Evolutionary conservation across 345 rosid genomes (phyloP), one percentile per base, ranked within the genome.

Genomic region (Cardiospermum halicacabum): DNA sequence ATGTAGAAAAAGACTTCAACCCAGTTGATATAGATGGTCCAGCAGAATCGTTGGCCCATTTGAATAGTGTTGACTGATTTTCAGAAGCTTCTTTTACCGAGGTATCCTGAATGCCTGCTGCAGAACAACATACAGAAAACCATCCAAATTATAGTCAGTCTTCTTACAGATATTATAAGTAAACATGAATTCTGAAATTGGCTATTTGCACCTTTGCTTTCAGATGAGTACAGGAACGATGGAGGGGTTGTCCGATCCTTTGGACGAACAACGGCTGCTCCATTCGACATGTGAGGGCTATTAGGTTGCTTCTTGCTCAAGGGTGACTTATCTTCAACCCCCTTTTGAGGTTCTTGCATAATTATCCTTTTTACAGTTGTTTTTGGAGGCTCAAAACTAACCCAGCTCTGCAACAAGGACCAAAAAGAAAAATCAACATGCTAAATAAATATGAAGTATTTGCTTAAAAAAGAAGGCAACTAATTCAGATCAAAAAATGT

Each of bases 301-400:
- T 68, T 21, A 42, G 75, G 54, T 31, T 68, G 82, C 74, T 77
- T 75, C 68, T 80, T 86, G 60, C 64, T 72, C 43, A 66, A 51
- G 26, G 74, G 70, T 42, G 79, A 78, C 72, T 75, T 82, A 60
- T 71, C 66, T 25, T 62, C 64, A 77, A 68, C 68, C 32, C 70
- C 70, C 63, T 78, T 87, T 72, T 73, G 79, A 63, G 58, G 74
- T 70, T 85, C 89, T 75, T 78, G 84, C 76, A 87, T 71, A 78
- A 84, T 78, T 68, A 91, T 82, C 84, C 99, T 83, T 78, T 85
- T 91, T 43, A 91, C 88, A 60, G 89, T 94, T 70, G 99, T 94
- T 72, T 86, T 94, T 47, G 95, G 78, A 58, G 99, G 97, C 77
- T 85, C 89, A 77, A 85, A 94, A 70, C 80, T 84, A 59, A 87